A percentile compares a stretch with the other conserved stretches of the same genome.
Evolutionary conservation across 1,139 yeast genomes (phyloP).

Genomic region (Geotrichum histeridarum): DNA sequence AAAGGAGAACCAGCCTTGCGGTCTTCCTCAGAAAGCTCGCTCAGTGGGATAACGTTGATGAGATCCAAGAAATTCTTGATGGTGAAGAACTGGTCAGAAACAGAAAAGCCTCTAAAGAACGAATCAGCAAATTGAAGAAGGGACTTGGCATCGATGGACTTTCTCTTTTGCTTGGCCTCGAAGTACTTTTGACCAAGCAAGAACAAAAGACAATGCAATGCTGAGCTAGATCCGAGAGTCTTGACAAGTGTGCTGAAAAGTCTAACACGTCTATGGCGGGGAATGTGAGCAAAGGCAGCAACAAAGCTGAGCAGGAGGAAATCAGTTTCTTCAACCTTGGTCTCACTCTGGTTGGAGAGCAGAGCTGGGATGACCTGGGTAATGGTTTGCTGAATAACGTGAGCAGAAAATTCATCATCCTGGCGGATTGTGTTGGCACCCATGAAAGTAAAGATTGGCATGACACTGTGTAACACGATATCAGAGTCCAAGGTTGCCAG

Average conservation of each 20-base stretch:
- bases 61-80: constrained; percentile 49
- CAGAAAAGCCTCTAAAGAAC: constrained; percentile 61
- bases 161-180: constrained; percentile 49
- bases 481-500: constrained; percentile 88
- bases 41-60: constrained; percentile 29
- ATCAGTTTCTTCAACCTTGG: constrained; percentile 62
- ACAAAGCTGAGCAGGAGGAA: constrained; percentile 82
- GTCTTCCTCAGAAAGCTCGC: constrained; percentile 37
- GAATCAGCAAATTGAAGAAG: constrained; percentile 66
- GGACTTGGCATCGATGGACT: constrained; percentile 58
- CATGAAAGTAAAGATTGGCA: constrained; percentile 99
- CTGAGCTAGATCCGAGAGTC: constrained; percentile 61
- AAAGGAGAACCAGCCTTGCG: constrained; percentile 33
- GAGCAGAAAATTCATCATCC: constrained; percentile 90
- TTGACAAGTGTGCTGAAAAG: constrained; percentile 71
- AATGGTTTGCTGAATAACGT: constrained; percentile 89
- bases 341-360: constrained; percentile 53
- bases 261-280: constrained; percentile 89
- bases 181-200: constrained; percentile 77
- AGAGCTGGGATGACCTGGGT: constrained; percentile 88
- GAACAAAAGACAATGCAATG: constrained; percentile 69
- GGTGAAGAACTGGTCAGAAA: constrained; percentile 64
- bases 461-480: constrained; percentile 85
- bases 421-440: constrained; percentile 96
- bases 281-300: constrained; percentile 91